Conservation (phyloP, 2,329 filamentous ascomycete genomes). For the Orbilia quercus region DNA sequence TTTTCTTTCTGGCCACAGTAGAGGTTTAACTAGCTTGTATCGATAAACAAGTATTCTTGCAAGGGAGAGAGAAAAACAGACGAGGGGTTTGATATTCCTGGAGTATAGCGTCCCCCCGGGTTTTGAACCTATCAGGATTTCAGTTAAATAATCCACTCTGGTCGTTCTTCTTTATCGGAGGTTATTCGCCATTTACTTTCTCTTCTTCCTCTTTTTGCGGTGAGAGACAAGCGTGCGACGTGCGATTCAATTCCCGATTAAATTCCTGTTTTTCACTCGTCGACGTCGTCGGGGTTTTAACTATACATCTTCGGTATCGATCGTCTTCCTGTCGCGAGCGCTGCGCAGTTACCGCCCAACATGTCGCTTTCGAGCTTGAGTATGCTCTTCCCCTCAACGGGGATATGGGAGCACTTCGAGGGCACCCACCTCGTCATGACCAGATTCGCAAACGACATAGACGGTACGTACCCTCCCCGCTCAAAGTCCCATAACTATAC, state of each 20-base stretch:
- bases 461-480: constrained; percentile 37
- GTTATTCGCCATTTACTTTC: background rate
- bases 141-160: too few relatives aligned
- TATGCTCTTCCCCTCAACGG: constrained; percentile 37
- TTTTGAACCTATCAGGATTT: too few relatives aligned
- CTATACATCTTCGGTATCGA: background rate
- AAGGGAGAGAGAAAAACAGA: too few relatives aligned
- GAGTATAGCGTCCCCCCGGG: too few relatives aligned
- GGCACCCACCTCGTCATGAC: constrained; percentile 6
- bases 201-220: background rate
- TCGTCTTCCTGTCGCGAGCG: background rate
- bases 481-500: too few relatives aligned
- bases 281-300: too few relatives aligned
- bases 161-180: background rate
- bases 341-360: constrained; percentile 14
- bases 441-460: constrained; percentile 8
- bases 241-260: too few relatives aligned
- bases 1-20: constrained; percentile 53
- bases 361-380: constrained; percentile 45
- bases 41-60: constrained; percentile 22
- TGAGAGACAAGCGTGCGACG: too few relatives aligned
- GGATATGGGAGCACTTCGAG: constrained; percentile 39
- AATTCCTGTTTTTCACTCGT: background rate
- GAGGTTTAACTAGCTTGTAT: constrained; percentile 30
- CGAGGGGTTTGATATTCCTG: too few relatives aligned